Base-by-base conservation (phyloP, 352 stramenopile genomes). In the Phytophthora quininea region DNA sequence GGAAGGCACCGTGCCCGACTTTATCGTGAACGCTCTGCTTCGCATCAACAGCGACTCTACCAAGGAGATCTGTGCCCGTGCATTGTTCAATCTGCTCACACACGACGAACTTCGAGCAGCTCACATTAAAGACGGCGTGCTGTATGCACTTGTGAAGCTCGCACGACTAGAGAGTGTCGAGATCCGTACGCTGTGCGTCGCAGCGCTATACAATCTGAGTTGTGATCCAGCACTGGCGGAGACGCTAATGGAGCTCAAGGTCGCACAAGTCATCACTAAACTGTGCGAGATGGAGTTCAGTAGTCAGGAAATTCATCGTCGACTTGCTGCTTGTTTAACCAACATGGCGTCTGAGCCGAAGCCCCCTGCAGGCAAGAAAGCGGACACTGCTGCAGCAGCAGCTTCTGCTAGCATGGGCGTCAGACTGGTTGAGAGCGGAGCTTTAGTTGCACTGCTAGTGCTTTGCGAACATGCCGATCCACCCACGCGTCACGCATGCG, bases 91-190 rank as follows among this genome's bases (percentile, higher is more conserved):
- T 50, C 54, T 97, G 53, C 79, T 97, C 42, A 90, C 83, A 1
- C 88, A 96, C 51, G 83, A 94, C 54, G 88, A 95, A 40, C 73
- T 88, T 15, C 86, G 88, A 15, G 82, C 89, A 56, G 74, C 79
- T 14, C 90, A 95, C 71, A 92, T 96, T 59, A 93, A 94, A 45
- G 86, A 93, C 32, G 89, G 89, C 27, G 88, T 96, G 14, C 38
- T 96, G 49, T 96, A 95, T 65, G 89, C 89, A n/a, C 79, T 96
- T 3, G 80, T 96, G 32, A 96, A 96, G 59, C 82, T 96, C 1
- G 88, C 86, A 9, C 71, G 89, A 2, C 83, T 95, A 7, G 88
- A 96, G 48, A 95, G 87, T 47, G 78, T 90, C 49, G 80, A 91
- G 57, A 96, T 94, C 47, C 85, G 86, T 3, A 87, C 77, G 11